Percentiles rank a stretch among this genome's conserved stretches.
These are phyloP conservation scores for Persicaria maculosa DNA, from an alignment of 148 eudicot genomes.

Conservation along the genomic window DNA sequence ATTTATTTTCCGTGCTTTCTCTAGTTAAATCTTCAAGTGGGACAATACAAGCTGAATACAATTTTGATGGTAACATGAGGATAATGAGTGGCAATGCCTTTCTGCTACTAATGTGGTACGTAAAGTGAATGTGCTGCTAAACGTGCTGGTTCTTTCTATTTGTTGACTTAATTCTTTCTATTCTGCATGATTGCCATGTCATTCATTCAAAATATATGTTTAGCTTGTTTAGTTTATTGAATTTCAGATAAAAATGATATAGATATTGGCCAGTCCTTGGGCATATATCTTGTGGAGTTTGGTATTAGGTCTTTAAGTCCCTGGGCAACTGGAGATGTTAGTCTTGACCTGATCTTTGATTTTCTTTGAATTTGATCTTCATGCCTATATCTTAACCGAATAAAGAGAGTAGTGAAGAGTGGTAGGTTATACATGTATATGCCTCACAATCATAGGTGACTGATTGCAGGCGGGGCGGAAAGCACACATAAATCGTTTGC, in stretches of 20 bases:
- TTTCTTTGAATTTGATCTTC: not conserved
- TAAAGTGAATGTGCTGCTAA: slow-evolving; percentile 12
- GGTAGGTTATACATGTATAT: slow-evolving; percentile 10
- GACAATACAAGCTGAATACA: slow-evolving; percentile 8
- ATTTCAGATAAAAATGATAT: too few relatives aligned
- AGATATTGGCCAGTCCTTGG: too few relatives aligned
- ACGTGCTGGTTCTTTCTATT: too few relatives aligned
- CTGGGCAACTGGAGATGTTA: slow-evolving; percentile 85
- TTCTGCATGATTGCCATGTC: too few relatives aligned
- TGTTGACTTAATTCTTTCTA: too few relatives aligned
- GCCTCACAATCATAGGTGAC: not conserved
- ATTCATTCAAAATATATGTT: too few relatives aligned
- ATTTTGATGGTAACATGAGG: slow-evolving; percentile 19
- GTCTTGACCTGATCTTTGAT: not conserved
- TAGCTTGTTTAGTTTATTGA: too few relatives aligned
- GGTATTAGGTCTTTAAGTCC: too few relatives aligned
- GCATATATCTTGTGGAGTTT: too few relatives aligned
- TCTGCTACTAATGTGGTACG: slow-evolving; percentile 24
- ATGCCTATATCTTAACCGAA: not conserved
- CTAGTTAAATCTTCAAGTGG: slow-evolving; percentile 24
- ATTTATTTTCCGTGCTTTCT: slow-evolving; percentile 16
- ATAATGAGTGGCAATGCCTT: slow-evolving; percentile 22
- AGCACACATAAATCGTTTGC: not conserved
- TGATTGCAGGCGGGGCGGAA: slow-evolving; percentile 6
- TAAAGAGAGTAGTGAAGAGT: not conserved